Evolutionary conservation across 2,329 filamentous ascomycete species (phyloP).

Genomic region (Rhinocladiella similis): DNA sequence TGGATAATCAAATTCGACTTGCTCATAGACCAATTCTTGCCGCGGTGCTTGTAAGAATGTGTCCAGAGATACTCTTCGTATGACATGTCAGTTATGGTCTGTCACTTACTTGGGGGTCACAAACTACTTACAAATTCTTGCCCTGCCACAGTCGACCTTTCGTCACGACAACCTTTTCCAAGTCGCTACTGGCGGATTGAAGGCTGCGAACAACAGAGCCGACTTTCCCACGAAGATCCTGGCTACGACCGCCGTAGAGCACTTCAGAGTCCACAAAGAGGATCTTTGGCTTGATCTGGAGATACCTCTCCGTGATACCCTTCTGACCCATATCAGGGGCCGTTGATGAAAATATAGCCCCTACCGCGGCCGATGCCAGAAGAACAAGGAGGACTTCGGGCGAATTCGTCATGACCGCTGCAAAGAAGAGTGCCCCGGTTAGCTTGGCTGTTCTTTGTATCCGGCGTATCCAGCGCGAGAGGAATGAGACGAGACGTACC

Average conservation of each 20-base stretch:
- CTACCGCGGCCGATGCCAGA: constrained; percentile 43
- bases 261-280: constrained; percentile 39
- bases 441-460: constrained; percentile 7
- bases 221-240: not conserved
- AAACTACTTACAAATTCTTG: not conserved
- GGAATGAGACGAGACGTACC: not conserved
- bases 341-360: constrained; percentile 47
- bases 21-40: not conserved
- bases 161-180: not conserved
- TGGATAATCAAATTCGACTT: not conserved
- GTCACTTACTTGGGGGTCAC: not conserved
- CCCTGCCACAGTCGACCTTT: not conserved
- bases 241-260: not conserved
- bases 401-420: constrained; percentile 45
- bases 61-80: not conserved
- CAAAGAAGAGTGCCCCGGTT: constrained; percentile 33
- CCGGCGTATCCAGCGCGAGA: not conserved
- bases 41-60: not conserved
- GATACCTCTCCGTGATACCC: constrained; percentile 38
- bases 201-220: not conserved
- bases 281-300: constrained; percentile 42
- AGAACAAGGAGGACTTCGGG: constrained; percentile 45
- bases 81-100: not conserved
- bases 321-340: constrained; percentile 44
- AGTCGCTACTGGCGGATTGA: not conserved